Base-by-base conservation (phyloP, 331 rosid species). In the Acacia concinna region DNA sequence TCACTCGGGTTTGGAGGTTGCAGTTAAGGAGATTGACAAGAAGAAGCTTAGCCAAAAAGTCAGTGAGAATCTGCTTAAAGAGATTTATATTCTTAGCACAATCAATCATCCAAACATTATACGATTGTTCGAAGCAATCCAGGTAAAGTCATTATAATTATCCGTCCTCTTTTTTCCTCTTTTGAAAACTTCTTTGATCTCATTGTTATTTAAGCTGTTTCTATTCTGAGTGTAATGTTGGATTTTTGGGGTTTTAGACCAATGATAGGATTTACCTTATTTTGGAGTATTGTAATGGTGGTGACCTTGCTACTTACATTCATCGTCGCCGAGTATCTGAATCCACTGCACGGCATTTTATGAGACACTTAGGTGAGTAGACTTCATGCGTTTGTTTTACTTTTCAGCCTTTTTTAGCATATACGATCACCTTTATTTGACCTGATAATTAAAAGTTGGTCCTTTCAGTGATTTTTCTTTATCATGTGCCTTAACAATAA, bases 271-370 rank as follows among this genome's bases (percentile, higher is more conserved):
- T 96, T 84, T 96, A 85, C 89, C 97, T 96, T 81, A 88, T 96
- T 74, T 84, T 96, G 96, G 99, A 96, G 90, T 96, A 90, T 75
- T 96, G 99, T 81, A 89, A 88, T 79, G 97, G 97, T 46, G 99
- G 99, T 62, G 99, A 96, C 79, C 96, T 96, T 11, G 88, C 90
- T 21, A 85, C 79, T 59, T 96, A 93, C 83, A 86, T 91, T 76
- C 68, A 81, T 57, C 87, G 85, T n/a, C 88, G 85, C 75, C 90
- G 90, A 76, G 94, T 93, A 49, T 90, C 99, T 5, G 94, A 93
- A 76, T 71, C 84, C 23, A 84, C 80, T 85, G 97, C 99, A 13
- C 78, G 92, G 79, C 91, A 89, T 87, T 93, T 96, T 74, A 93
- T 96, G 99, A 88, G 89, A 79, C 97, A 96, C 80, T 80, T 96